phyloP scores from a whole-genome alignment of 2,329 filamentous ascomycete genomes.

The Colletotrichum sp. region DNA sequence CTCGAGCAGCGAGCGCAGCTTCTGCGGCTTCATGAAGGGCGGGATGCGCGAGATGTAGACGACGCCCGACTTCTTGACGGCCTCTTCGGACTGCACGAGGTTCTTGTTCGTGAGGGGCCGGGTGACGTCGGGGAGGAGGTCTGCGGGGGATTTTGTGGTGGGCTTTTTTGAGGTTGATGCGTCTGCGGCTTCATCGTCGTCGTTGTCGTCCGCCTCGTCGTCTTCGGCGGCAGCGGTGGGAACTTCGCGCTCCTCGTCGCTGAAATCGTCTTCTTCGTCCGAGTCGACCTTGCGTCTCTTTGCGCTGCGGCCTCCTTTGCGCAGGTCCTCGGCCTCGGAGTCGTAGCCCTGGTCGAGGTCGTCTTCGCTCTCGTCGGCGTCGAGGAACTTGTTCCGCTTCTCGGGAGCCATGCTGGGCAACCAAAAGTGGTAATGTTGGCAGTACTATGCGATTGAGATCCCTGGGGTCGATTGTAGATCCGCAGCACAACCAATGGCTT shows the following conservation, averaged over 20 bases:
- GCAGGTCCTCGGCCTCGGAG: slow-evolving; percentile 70
- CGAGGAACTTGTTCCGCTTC: slow-evolving; percentile 76
- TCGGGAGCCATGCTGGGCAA: slow-evolving; percentile 62
- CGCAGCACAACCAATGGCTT: background rate
- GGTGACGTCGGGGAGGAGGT: slow-evolving; percentile 52
- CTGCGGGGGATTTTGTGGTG: background rate
- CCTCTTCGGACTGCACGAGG: slow-evolving; percentile 66
- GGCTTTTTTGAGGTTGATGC: slow-evolving; percentile 26
- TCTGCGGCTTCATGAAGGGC: slow-evolving; percentile 86
- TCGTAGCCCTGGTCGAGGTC: slow-evolving; percentile 66
- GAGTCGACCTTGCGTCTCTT: slow-evolving; percentile 69
- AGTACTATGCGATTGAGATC: background rate
- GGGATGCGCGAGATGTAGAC: slow-evolving; percentile 85
- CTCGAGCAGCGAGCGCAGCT: slow-evolving; percentile 75
- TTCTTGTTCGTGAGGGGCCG: slow-evolving; percentile 70
- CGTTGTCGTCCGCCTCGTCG: slow-evolving; percentile 30
- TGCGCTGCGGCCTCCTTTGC: slow-evolving; percentile 64
- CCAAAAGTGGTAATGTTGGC: accelerated
- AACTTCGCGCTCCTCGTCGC: slow-evolving; percentile 38
- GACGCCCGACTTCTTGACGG: slow-evolving; percentile 77
- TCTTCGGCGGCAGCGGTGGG: slow-evolving; percentile 28
- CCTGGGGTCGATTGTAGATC: background rate
- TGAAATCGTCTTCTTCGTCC: slow-evolving; percentile 42
- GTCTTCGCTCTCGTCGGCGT: slow-evolving; percentile 63
- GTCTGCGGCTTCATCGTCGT: slow-evolving; percentile 26